Conservation (phyloP, 2,329 filamentous ascomycete genomes). For the Sclerotinia borealis region DNA sequence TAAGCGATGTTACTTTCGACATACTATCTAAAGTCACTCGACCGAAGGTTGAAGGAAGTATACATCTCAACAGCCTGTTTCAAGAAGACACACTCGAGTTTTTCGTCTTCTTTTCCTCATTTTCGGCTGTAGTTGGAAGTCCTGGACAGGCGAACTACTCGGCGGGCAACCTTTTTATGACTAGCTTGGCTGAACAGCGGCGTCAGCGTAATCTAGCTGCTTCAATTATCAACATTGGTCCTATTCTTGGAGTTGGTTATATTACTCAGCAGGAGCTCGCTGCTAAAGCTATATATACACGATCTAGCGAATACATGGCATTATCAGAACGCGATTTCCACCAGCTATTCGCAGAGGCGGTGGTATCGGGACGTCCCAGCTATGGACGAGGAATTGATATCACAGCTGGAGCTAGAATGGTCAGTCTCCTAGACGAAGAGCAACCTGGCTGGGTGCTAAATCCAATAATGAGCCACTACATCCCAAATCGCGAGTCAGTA, state of each 20-base stretch:
- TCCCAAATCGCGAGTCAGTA: neutral
- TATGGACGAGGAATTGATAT: neutral
- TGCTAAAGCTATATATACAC: neutral
- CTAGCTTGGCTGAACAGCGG: constrained; percentile 37
- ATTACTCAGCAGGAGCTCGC: constrained; percentile 22
- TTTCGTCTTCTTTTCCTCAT: constrained; percentile 37
- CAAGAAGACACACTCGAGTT: constrained; percentile 33
- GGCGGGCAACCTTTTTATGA: constrained; percentile 41
- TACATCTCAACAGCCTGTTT: constrained; percentile 33
- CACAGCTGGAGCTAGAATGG: neutral
- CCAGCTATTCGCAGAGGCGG: constrained; percentile 38
- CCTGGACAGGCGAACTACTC: constrained; percentile 34
- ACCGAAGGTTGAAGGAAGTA: constrained; percentile 35
- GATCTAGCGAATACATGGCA: constrained; percentile 15
- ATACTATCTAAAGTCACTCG: constrained; percentile 23
- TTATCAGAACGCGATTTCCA: constrained; percentile 37
- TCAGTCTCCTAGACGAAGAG: neutral
- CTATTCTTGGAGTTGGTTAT: constrained; percentile 39
- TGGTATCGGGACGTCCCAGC: constrained; percentile 30
- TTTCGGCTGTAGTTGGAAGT: constrained; percentile 32
- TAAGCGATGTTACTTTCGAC: constrained; percentile 27
- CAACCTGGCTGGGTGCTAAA: neutral
- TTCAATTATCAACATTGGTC: constrained; percentile 47
- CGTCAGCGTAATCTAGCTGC: constrained; percentile 38
- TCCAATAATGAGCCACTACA: neutral